Conservation (phyloP, 192 early-diverging fungal species). For the Funneliformis mosseae region DNA sequence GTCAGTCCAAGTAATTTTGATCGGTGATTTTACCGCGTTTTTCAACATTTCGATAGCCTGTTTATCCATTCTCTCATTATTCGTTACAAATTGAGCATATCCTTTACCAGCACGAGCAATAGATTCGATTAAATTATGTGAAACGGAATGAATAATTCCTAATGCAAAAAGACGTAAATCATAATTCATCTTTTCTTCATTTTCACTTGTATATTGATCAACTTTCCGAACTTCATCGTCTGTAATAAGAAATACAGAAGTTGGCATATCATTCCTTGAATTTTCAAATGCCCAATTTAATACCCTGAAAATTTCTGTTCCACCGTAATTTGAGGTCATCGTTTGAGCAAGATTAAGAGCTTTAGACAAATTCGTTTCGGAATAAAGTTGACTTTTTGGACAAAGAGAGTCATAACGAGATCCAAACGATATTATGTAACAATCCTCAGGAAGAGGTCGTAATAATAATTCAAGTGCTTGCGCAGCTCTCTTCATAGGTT, state of each 20-base stretch:
- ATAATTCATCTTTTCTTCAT: conserved; percentile 1
- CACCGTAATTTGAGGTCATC: conserved; percentile 48
- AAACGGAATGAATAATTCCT: conserved; percentile 51
- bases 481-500: conserved; percentile 41
- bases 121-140: conserved; percentile 53
- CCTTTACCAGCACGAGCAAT: conserved; percentile 53
- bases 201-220: conserved; percentile 34
- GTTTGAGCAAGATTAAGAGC: conserved; percentile 37
- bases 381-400: conserved; percentile 40
- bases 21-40: conserved; percentile 41
- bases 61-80: conserved; percentile 52
- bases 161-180: conserved; percentile 50
- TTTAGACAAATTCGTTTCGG: conserved; percentile 38
- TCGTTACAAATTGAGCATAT: conserved; percentile 49
- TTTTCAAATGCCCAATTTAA: conserved; percentile 39
- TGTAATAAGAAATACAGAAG: conserved; percentile 45
- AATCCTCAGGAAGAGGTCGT: conserved; percentile 48
- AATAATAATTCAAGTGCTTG: conserved; percentile 51
- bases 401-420: conserved; percentile 41
- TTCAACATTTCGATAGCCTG: conserved; percentile 59
- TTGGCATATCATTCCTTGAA: conserved; percentile 42
- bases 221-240: conserved; percentile 53
- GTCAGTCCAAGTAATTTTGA: conserved; percentile 36
- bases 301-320: conserved; percentile 50
- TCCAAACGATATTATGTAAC: conserved; percentile 51